phyloP scores from a whole-genome alignment of 179 eudicot species.

The Silene vulgaris region DNA sequence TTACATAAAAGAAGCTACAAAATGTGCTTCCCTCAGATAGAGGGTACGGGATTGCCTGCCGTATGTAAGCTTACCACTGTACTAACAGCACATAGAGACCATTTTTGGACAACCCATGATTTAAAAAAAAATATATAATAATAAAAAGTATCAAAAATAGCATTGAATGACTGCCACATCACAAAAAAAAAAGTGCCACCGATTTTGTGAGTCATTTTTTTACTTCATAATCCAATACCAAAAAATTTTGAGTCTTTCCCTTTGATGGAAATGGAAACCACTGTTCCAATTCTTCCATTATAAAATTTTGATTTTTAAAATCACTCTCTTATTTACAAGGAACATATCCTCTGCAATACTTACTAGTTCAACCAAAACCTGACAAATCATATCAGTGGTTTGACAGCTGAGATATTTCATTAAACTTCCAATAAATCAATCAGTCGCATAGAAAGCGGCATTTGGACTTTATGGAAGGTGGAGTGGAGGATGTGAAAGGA shows the following conservation, averaged over 20 bases:
- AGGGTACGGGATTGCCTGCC: no score
- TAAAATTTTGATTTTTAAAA: neutral
- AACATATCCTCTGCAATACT: neutral
- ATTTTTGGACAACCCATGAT: neutral
- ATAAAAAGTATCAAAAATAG: neutral
- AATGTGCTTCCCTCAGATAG: no score
- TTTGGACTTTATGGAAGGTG: neutral
- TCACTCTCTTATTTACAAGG: neutral
- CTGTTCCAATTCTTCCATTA: neutral
- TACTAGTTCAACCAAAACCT: neutral
- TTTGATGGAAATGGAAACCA: neutral
- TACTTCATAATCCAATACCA: neutral
- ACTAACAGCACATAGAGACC: neutral
- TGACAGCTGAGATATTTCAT: neutral
- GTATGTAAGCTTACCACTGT: no score
- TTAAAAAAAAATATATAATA: no score
- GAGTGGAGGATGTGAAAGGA: constrained; percentile 2
- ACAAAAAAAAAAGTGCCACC: neutral
- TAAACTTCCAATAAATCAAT: neutral
- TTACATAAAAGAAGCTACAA: no score
- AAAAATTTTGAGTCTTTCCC: neutral
- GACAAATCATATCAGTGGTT: neutral
- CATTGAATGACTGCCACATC: neutral
- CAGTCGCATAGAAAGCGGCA: neutral
- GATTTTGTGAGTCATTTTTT: neutral